Evolutionary conservation across 331 rosid genomes (phyloP).

Genomic region (Arachis monticola): DNA sequence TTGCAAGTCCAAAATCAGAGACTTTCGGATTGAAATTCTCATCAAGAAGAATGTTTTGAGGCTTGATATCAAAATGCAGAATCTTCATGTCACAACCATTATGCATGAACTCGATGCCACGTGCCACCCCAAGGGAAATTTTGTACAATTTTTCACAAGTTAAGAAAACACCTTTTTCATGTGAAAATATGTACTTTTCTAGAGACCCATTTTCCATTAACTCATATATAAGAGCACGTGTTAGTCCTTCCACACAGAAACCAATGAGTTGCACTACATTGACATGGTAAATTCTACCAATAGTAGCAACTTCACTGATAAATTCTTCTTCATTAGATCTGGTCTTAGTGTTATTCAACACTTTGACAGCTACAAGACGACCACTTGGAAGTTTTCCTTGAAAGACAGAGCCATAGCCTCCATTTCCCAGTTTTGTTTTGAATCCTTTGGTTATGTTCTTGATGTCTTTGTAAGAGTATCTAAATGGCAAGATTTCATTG

Average conservation of each 20-base stretch:
- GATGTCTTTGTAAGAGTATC: slow-evolving; percentile 42
- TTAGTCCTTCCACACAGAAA: slow-evolving; percentile 44
- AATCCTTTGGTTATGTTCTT: slow-evolving; percentile 25
- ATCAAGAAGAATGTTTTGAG: not conserved
- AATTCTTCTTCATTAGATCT: slow-evolving; percentile 32
- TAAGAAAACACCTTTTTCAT: not conserved
- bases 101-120: slow-evolving; percentile 40
- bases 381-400: slow-evolving; percentile 46
- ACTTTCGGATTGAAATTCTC: slow-evolving; percentile 36
- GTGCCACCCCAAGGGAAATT: slow-evolving; percentile 39
- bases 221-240: slow-evolving; percentile 46
- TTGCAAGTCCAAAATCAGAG: slow-evolving; percentile 42
- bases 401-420: slow-evolving; percentile 41
- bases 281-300: slow-evolving; percentile 43
- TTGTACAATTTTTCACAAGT: slow-evolving; percentile 16
- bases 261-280: slow-evolving; percentile 43
- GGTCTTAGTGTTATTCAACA: slow-evolving; percentile 15
- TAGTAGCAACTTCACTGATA: slow-evolving; percentile 39
- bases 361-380: slow-evolving; percentile 41
- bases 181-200: slow-evolving; percentile 34
- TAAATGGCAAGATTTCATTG: slow-evolving; percentile 20
- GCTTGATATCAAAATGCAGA: slow-evolving; percentile 40
- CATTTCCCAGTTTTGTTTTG: slow-evolving; percentile 36
- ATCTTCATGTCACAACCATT: slow-evolving; percentile 39
- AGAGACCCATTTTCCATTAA: slow-evolving; percentile 46